A percentile compares a stretch with the other conserved stretches of the same genome.
Evolutionary conservation across 176 grass and related monocot genomes (phyloP).

Genomic region (Oryza brachyantha): DNA sequence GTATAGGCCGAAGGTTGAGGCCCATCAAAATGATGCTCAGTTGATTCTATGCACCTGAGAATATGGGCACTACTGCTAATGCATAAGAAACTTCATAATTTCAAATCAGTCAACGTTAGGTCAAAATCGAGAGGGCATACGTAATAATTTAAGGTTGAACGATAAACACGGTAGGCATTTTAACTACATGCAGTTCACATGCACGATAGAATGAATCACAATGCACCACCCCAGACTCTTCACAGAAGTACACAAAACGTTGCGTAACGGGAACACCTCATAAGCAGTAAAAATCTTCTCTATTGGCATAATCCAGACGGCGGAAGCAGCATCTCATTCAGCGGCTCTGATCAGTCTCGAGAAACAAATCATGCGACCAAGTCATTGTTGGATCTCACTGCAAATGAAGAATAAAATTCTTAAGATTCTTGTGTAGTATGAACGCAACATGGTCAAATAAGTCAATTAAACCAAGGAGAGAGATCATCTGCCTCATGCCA

Average conservation of each 20-base stretch:
- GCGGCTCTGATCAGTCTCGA: not conserved
- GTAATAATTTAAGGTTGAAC: not conserved
- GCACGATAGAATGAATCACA: not conserved
- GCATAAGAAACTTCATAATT: not conserved
- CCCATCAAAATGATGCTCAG: not conserved
- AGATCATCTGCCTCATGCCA: not conserved
- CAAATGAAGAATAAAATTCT: not conserved
- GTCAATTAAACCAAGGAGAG: not conserved
- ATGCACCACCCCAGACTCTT: not conserved
- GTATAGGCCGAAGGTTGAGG: too few relatives aligned
- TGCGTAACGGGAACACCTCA: not conserved
- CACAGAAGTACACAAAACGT: not conserved
- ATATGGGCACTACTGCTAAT: not conserved
- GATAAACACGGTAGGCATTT: not conserved
- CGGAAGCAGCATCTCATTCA: not conserved
- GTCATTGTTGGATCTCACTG: constrained; percentile 24
- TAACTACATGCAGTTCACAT: not conserved
- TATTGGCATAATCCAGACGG: not conserved
- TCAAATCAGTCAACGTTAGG: not conserved
- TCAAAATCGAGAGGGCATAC: not conserved
- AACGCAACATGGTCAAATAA: not conserved
- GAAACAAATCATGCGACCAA: not conserved
- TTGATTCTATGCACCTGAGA: not conserved
- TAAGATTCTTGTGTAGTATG: not conserved
- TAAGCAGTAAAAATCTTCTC: constrained; percentile 2